Evolutionary conservation across 106 monocot genomes (phyloP).

Genomic region (Posidonia australis): DNA sequence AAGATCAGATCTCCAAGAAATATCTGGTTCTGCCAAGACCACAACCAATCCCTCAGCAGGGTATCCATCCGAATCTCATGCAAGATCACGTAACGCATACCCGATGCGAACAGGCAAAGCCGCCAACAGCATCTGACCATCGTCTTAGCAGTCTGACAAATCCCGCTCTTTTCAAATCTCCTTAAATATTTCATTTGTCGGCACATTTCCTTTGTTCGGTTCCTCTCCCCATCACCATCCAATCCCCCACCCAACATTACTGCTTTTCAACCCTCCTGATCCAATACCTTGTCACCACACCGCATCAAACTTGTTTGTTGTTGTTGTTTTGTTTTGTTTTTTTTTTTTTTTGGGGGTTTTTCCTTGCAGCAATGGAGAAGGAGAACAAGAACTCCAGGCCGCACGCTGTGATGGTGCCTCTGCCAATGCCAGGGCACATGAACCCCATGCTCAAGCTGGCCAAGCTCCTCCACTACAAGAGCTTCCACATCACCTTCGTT

Average conservation of each 20-base stretch:
- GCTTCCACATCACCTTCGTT: conserved; percentile 59
- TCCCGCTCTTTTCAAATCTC: no score
- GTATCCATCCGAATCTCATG: conserved; percentile 2
- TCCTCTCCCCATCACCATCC: neutral
- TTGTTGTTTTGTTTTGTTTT: neutral
- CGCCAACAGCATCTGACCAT: conserved; percentile 1
- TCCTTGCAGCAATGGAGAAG: neutral
- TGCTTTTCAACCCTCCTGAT: neutral
- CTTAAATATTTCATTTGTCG: no score
- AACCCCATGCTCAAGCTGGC: conserved; percentile 19
- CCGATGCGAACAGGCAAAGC: neutral
- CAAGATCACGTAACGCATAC: neutral
- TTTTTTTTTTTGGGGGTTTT: no score
- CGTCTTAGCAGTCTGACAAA: no score
- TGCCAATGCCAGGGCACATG: conserved; percentile 11
- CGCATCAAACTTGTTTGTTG: neutral
- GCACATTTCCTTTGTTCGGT: neutral
- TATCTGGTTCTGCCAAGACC: neutral
- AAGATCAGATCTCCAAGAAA: no score
- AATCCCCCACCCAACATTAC: no score
- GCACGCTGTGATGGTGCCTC: conserved; percentile 12
- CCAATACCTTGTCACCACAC: neutral
- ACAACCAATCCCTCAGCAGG: neutral
- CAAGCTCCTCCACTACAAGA: conserved; percentile 14
- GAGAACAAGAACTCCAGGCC: neutral